Base-by-base conservation (phyloP, 1,284 basidiomycete genomes). In the Puccinia novopanici region DNA sequence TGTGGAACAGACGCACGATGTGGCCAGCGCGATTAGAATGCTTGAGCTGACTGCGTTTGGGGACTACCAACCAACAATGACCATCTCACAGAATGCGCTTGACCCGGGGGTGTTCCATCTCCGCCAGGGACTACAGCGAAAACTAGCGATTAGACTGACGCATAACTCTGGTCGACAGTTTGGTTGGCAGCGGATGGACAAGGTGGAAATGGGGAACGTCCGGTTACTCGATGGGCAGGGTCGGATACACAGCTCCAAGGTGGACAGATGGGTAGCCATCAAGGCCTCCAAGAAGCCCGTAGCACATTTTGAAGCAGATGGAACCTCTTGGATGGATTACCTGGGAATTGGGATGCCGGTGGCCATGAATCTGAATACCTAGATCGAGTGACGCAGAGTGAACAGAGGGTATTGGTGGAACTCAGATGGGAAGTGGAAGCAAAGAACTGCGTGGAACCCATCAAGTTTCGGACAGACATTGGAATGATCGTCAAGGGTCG, bases 291-390 rank as follows among this genome's bases (percentile, higher is more conserved):
- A 75, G 40, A 81, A 75, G 22, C 67, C 74, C 1, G 24, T 74
- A 3, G 50, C 84, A 24, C 73, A 83, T 50, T 83, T 83, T 76
- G 52, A 81, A 8, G 88, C 92, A 0, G 93, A 97, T 86, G 95
- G 94, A 0, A 93, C 92, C 2, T 91, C 92, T 4, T 86, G 86
- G 9, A 86, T 96, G 63, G 87, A 88, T 42, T 91, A 91, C 6
- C 89, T 90, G 74, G 91, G 91, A 0, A 93, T 5, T 99, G 96
- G 96, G 97, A 99, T 87, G 93, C 93, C 2, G 93, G 94, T 81
- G 88, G 94, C 8, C 96, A 98, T 86, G 91, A 95, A 84, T 95
- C 93, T 4, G 86, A 90, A 22, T 88, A 95, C 75, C 89, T 99
- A 81, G 96, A 98, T 86, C 89, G 91, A 22, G 90, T 93, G 30